Conservation (phyloP, 257 asterid species). For the Penstemon barbatus region DNA sequence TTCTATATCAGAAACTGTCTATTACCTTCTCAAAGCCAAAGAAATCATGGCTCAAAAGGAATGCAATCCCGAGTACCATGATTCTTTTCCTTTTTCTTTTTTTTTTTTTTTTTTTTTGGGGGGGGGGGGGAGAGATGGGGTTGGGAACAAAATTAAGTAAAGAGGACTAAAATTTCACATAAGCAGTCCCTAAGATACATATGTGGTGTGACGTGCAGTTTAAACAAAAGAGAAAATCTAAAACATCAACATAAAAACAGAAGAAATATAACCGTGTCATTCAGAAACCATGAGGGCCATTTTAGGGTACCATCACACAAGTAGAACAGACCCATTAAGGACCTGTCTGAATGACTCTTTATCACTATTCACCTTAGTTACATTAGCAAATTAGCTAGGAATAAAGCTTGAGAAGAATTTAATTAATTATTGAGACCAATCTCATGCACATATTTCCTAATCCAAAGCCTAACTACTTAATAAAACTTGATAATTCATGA, state of each 20-base stretch:
- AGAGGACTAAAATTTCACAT: no score
- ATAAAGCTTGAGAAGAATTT: background rate
- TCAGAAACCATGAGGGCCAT: no score
- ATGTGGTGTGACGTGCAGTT: no score
- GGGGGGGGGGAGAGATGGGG: no score
- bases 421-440: slow-evolving; percentile 22
- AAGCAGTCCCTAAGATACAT: no score
- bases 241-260: no score
- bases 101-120: no score
- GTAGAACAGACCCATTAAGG: background rate
- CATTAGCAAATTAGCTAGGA: slow-evolving; percentile 3
- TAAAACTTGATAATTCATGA: slow-evolving; percentile 1
- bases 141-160: no score
- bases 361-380: slow-evolving; percentile 3
- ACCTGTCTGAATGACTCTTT: background rate
- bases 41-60: slow-evolving; percentile 22
- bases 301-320: background rate
- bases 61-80: background rate
- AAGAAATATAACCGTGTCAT: no score
- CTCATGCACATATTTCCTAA: slow-evolving; percentile 20
- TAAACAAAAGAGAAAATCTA: no score
- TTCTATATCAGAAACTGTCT: background rate
- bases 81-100: no score
- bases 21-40: slow-evolving; percentile 10
- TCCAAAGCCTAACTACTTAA: background rate